phyloP scores from a whole-genome alignment of 2,329 filamentous ascomycete species.

The Monilinia polystroma region DNA sequence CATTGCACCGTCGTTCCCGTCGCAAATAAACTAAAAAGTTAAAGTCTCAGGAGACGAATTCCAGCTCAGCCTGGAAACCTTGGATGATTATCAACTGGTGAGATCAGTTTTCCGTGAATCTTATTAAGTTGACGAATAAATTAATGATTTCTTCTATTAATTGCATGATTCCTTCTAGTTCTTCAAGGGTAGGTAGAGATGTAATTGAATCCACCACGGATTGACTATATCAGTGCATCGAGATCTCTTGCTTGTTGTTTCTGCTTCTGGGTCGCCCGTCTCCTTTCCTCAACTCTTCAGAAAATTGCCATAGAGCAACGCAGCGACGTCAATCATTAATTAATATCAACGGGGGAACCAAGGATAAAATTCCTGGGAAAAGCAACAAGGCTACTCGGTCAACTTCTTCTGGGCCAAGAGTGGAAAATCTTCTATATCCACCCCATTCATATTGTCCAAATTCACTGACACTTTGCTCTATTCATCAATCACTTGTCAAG shows the following conservation, averaged over 20 bases:
- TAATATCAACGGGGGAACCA: neutral
- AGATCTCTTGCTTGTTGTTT: neutral
- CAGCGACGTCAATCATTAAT: neutral
- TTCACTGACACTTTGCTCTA: neutral
- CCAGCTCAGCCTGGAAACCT: conserved; percentile 19
- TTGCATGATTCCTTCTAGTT: neutral
- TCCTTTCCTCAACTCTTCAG: neutral
- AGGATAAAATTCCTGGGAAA: neutral
- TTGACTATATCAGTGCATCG: neutral
- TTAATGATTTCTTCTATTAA: neutral
- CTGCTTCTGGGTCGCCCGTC: neutral
- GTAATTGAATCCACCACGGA: neutral
- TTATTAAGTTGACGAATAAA: neutral
- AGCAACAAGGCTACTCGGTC: conserved; percentile 3
- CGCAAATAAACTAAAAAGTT: conserved; percentile 1
- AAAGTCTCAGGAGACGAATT: conserved; percentile 14
- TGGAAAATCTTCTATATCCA: neutral
- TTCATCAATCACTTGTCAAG: neutral
- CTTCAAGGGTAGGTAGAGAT: neutral
- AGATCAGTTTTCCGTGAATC: too few species aligned
- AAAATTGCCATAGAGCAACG: neutral
- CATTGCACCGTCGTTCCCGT: neutral
- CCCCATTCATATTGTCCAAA: neutral
- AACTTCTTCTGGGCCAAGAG: neutral
- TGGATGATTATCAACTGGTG: neutral